A percentile compares a stretch with the other conserved stretches of the same genome.
Conservation (phyloP, 2,329 filamentous ascomycete genomes). For the Ophiostoma quercus region DNA sequence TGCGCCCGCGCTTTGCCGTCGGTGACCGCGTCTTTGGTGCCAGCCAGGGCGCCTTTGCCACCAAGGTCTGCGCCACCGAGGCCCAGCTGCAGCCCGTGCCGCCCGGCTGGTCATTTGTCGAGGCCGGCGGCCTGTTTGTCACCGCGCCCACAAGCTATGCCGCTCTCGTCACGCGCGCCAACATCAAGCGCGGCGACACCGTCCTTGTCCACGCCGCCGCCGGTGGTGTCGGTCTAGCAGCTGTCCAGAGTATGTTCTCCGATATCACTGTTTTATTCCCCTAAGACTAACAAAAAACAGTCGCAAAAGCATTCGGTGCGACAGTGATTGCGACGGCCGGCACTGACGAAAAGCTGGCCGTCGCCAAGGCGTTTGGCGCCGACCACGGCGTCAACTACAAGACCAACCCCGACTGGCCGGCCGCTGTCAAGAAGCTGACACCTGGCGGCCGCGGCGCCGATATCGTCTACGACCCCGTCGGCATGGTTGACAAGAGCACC, state of each 20-base stretch:
- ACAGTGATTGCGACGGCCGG: slow-evolving; percentile 91
- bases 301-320: slow-evolving; percentile 87
- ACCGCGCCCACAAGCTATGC: slow-evolving; percentile 88
- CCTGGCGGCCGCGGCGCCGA: slow-evolving; percentile 71
- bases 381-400: slow-evolving; percentile 78
- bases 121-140: slow-evolving; percentile 84
- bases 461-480: slow-evolving; percentile 92
- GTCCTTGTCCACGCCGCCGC: slow-evolving; percentile 90
- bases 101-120: slow-evolving; percentile 71
- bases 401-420: slow-evolving; percentile 57
- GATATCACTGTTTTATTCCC: not conserved
- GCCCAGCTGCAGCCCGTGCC: slow-evolving; percentile 67
- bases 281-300: slow-evolving; percentile 27
- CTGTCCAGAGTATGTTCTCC: slow-evolving; percentile 62
- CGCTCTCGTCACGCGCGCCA: slow-evolving; percentile 71
- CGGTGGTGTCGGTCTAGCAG: slow-evolving; percentile 83
- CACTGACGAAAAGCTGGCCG: slow-evolving; percentile 68
- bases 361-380: slow-evolving; percentile 75
- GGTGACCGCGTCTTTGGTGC: slow-evolving; percentile 85
- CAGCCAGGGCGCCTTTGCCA: slow-evolving; percentile 79
- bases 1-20: slow-evolving; percentile 56
- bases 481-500: slow-evolving; percentile 77
- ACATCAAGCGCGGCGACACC: slow-evolving; percentile 72
- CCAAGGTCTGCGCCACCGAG: slow-evolving; percentile 64
- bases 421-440: slow-evolving; percentile 69